Evolutionary conservation across 2,329 filamentous ascomycete genomes (phyloP).

Genomic region (Fusarium sulawesiense): DNA sequence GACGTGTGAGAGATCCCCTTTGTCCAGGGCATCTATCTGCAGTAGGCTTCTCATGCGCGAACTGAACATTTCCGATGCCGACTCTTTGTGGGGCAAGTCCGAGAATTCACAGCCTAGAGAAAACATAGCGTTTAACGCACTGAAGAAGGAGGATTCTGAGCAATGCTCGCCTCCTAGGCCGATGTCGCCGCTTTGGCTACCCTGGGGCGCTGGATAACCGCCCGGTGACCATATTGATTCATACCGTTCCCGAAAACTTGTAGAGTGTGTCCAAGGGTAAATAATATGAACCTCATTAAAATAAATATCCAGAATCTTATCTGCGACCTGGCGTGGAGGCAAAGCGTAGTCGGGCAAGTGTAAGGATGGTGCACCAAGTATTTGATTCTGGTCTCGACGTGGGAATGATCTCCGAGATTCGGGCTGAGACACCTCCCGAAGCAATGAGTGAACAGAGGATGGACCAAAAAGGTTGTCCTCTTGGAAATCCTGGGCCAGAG

Average conservation of each 20-base stretch:
- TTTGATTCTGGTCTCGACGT: background rate
- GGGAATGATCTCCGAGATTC: background rate
- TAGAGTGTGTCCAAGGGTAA: constrained; percentile 10
- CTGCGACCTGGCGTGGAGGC: background rate
- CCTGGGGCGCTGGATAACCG: background rate
- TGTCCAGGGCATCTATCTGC: background rate
- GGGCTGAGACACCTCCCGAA: constrained; percentile 4
- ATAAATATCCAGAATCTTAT: background rate
- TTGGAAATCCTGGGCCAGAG: background rate
- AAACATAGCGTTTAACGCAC: constrained; percentile 1
- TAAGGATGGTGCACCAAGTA: background rate
- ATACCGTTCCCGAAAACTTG: background rate
- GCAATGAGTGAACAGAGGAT: constrained; percentile 6
- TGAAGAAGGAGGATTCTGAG: background rate
- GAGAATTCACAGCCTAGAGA: constrained; percentile 3
- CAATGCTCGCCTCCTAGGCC: background rate
- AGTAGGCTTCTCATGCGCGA: background rate
- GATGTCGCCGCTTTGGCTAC: background rate
- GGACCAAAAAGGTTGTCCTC: constrained; percentile 1
- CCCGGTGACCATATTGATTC: background rate
- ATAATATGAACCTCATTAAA: background rate
- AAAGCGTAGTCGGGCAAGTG: background rate
- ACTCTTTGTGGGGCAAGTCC: background rate
- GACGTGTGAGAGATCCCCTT: background rate
- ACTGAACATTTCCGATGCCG: background rate